Evolutionary conservation across 2,329 filamentous ascomycete genomes (phyloP), one percentile per base, ranked within the genome.

Genomic region (Aspergillus sp.): DNA sequence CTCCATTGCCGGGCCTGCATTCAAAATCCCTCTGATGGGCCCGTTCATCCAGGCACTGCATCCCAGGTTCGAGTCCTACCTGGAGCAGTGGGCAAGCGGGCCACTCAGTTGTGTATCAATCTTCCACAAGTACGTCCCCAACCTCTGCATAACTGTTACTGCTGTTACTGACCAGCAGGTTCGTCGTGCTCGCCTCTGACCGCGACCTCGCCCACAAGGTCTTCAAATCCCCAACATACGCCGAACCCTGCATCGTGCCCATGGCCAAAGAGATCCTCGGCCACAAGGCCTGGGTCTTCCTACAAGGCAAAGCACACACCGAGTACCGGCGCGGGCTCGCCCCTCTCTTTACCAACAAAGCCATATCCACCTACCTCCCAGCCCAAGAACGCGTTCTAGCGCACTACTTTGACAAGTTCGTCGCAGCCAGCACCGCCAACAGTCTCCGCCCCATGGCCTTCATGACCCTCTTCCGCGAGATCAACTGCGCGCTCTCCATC

Each of bases 301-400:
- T 96, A 51, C 91, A 96, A 67, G 92, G 92, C 66, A 93, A 90
- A 77, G 84, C 86, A 39, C 92, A 96, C 67, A 88, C 93, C 64
- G 92, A 96, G 71, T 96, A 93, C 78, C 90, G 92, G 71, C 93
- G 95, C 79, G 92, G 92, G 31, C 81, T 96, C 63, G 96, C 95
- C 72, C 87, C 87, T 52, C 83, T 96, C 21, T 96, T 96, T 79
- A 96, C 91, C 41, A 90, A 90, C 73, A 86, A 88, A 73, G 90
- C 91, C 14, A 85, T 96, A 66, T 88, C 90, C 64, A 82, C 81
- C 62, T 96, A 96, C 73, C 85, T 96, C 40, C 92, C 91, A n/a
- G 89, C 88, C 15, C 92, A 96, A 77, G 90, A 96, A 74, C 88
- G 88, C 67, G 88, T 96, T 37, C 93, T 95, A 77, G 86, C 88